Base-by-base conservation (phyloP, 768 basidiomycete species). In the Panaeolus cyanescens region DNA sequence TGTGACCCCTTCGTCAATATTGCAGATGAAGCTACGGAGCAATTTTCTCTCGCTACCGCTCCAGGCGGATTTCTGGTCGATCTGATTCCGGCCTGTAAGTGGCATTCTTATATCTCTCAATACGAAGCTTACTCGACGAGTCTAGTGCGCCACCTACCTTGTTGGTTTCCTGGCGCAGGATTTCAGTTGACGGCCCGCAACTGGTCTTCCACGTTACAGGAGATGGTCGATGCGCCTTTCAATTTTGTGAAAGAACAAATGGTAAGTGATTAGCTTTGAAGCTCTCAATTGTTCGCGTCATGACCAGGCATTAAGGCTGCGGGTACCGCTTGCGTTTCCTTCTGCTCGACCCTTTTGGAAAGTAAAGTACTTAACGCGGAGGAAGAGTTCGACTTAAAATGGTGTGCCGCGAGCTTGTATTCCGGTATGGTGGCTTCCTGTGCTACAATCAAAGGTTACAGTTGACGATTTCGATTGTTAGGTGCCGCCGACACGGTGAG, bases 321-420 rank as follows among this genome's bases (percentile, higher is more conserved):
- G 59, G 87, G 88, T n/a, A 81, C 77, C n/a, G 83, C 82, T 20
- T 70, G 77, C 20, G 68, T 77, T 15, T 90, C 87, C 6, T 89
- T 87, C 68, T 82, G 84, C 1, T 87, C 87, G 22, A 76, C 79
- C 28, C 70, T 87, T 59, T 78, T 90, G 28, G 81, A 89, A 64
- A 78, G 73, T 22, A 83, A 81, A 66, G 71, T 75, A 9, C 67
- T 85, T 31, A 81, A 73, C 53, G 71, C 74, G 3, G 84, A 88
- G 60, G 86, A 88, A 60, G 87, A 89, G 61, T 73, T 80, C 55
- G 81, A 85, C 62, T 76, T 91, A 60, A 90, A 88, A 70, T 89
- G 88, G 85, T 84, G 87, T 36, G 78, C 84, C 32, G 81, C 81
- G n/a, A 83, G 84, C 40, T 70, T 85, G 15, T 85, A 85, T 70